A percentile compares a stretch with the other conserved stretches of the same genome.
phyloP scores from a whole-genome alignment of 2,329 filamentous ascomycete species.

The Phialophora macrospora region DNA sequence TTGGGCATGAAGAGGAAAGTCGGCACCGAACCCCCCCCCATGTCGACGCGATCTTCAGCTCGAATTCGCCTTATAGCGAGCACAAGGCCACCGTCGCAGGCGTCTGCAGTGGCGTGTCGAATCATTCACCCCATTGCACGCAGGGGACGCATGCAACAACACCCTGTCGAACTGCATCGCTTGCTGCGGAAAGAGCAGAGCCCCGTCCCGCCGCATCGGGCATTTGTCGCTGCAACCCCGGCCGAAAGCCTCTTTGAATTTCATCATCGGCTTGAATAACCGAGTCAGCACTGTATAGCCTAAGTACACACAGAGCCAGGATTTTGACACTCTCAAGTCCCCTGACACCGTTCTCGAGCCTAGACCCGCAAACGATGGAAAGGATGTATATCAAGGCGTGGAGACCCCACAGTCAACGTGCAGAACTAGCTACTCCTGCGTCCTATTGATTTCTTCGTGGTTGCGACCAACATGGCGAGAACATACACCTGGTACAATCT shows the following conservation, averaged over 20 bases:
- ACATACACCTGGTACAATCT: conserved; percentile 34
- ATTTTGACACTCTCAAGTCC: not conserved
- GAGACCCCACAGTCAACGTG: conserved; percentile 15
- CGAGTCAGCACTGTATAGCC: conserved; percentile 21
- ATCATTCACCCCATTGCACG: too few relatives aligned
- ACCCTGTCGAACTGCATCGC: not conserved
- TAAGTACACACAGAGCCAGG: conserved; percentile 2
- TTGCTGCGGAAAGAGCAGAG: not conserved
- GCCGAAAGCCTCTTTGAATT: not conserved
- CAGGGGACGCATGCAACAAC: not conserved
- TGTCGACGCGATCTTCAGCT: not conserved
- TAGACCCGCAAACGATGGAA: conserved; percentile 4
- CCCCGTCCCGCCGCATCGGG: not conserved
- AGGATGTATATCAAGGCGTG: conserved; percentile 19
- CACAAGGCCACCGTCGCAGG: not conserved
- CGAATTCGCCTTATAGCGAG: not conserved
- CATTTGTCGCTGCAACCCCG: not conserved
- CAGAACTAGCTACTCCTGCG: conserved; percentile 12
- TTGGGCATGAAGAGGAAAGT: conserved; percentile 6
- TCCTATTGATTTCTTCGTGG: not conserved
- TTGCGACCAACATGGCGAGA: conserved; percentile 23
- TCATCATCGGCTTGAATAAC: conserved; percentile 15
- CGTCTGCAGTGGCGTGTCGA: too few relatives aligned
- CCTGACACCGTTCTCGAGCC: not conserved
- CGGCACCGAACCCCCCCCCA: not conserved